These are phyloP conservation scores for Tricholoma terreum DNA, from an alignment of 768 basidiomycete genomes.

Conservation along the genomic window DNA sequence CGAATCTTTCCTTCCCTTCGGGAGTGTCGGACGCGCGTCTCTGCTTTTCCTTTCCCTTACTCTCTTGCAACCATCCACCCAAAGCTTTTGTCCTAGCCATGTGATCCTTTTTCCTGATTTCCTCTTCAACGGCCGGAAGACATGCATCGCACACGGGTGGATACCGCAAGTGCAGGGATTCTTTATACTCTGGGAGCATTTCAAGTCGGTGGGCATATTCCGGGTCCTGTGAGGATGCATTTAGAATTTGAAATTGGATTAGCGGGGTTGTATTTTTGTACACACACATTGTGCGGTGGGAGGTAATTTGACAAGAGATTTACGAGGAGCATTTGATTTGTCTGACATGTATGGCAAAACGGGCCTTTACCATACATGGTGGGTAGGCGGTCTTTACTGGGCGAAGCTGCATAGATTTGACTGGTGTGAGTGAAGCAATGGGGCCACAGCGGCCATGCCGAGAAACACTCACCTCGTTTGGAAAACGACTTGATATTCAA, in stretches of 20 bases:
- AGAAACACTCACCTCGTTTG: constrained; percentile 54
- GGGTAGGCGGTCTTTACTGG: constrained; percentile 66
- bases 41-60: constrained; percentile 60
- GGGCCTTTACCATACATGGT: constrained; percentile 55
- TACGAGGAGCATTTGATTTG: constrained; percentile 87
- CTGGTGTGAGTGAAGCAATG: neutral
- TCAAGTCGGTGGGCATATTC: constrained; percentile 63
- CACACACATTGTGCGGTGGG: constrained; percentile 68
- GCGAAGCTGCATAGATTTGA: constrained; percentile 47
- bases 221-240: constrained; percentile 55
- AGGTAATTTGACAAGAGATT: constrained; percentile 90
- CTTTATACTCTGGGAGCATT: constrained; percentile 66
- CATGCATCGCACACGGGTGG: constrained; percentile 83
- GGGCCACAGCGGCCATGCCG: neutral
- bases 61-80: constrained; percentile 64
- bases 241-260: constrained; percentile 1
- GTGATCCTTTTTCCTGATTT: constrained; percentile 71
- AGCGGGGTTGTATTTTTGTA: neutral
- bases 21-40: constrained; percentile 42
- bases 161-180: constrained; percentile 76
- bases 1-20: constrained; percentile 41
- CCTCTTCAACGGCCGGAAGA: constrained; percentile 76
- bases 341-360: constrained; percentile 87
- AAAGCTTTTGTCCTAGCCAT: constrained; percentile 81
- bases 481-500: constrained; percentile 70